phyloP scores from a whole-genome alignment of 2,329 filamentous ascomycete genomes.

The Ophiocordyceps camponoti-rufipedis region DNA sequence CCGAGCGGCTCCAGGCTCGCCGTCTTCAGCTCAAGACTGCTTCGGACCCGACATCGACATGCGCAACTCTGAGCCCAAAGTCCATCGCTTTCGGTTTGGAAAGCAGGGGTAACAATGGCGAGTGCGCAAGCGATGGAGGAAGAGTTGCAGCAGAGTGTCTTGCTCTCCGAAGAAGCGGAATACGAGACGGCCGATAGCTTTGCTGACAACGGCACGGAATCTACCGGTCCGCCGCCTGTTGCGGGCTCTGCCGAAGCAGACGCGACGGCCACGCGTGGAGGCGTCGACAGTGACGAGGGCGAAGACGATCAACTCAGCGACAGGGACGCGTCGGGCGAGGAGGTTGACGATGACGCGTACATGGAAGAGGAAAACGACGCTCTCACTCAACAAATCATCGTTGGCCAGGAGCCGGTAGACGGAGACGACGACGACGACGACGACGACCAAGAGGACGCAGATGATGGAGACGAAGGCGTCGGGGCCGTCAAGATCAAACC shows the following conservation, averaged over 20 bases:
- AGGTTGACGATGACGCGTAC: conserved; percentile 23
- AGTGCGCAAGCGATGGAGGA: conserved; percentile 37
- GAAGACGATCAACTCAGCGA: conserved; percentile 19
- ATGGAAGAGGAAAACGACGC: conserved; percentile 21
- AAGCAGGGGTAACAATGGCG: conserved; percentile 21
- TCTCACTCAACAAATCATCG: conserved; percentile 6
- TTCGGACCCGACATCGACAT: conserved; percentile 10
- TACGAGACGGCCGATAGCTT: conserved; percentile 17
- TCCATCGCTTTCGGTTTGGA: conserved; percentile 5
- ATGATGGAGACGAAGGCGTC: conserved; percentile 34
- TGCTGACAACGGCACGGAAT: conserved; percentile 9
- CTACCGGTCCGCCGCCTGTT: conserved; percentile 5
- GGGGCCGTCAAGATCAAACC: conserved; percentile 38
- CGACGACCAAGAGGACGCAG: conserved; percentile 7
- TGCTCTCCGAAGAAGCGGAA: conserved; percentile 30
- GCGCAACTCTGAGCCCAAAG: conserved; percentile 6
- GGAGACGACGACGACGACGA: conserved; percentile 12
- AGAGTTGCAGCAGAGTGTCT: conserved; percentile 36
- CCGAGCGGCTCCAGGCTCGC: conserved; percentile 4
- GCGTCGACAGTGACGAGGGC: conserved; percentile 4
- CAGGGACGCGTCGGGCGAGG: conserved; percentile 21
- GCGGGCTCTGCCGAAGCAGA: background rate
- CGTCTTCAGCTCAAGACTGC: conserved; percentile 3
- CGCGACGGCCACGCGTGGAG: background rate
- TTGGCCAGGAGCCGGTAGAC: conserved; percentile 10